Evolutionary conservation across 176 grass and related monocot genomes (phyloP).

Genomic region (Aegilops bicornis): DNA sequence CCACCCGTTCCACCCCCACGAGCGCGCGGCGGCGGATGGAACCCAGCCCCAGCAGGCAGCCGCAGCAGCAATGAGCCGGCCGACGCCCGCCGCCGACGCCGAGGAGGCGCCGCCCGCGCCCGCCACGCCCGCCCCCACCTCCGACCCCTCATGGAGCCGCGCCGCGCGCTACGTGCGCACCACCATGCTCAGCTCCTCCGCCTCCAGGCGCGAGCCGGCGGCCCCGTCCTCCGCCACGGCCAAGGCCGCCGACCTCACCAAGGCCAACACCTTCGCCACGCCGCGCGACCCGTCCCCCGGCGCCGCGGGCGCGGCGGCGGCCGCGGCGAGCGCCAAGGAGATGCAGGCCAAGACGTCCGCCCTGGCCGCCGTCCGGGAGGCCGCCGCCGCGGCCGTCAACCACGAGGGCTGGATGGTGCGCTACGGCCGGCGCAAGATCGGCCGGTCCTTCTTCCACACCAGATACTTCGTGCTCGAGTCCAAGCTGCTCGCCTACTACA

Average conservation of each 20-base stretch:
- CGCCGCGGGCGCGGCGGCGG: neutral
- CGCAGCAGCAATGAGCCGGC: neutral
- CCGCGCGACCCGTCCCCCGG: neutral
- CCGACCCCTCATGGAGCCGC: neutral
- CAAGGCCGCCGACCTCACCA: neutral
- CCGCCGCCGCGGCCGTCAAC: conserved; percentile 34
- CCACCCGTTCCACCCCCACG: neutral
- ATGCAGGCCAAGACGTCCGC: neutral
- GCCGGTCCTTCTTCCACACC: conserved; percentile 67
- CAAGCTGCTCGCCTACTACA: conserved; percentile 82
- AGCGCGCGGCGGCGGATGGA: neutral
- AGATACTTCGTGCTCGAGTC: conserved; percentile 71
- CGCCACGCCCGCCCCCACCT: neutral
- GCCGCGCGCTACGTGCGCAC: neutral
- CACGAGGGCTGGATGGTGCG: conserved; percentile 88
- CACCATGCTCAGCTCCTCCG: conserved; percentile 38
- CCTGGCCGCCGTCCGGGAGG: neutral
- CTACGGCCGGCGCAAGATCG: conserved; percentile 85
- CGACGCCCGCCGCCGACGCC: neutral
- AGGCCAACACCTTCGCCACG: neutral
- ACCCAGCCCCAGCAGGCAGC: neutral
- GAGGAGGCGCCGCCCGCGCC: neutral
- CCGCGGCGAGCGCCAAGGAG: neutral
- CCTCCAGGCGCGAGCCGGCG: conserved; percentile 20
- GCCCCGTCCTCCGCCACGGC: neutral